phyloP scores from a whole-genome alignment of 108 stramenopile species.

The Cyclostephanos invisitatus region DNA sequence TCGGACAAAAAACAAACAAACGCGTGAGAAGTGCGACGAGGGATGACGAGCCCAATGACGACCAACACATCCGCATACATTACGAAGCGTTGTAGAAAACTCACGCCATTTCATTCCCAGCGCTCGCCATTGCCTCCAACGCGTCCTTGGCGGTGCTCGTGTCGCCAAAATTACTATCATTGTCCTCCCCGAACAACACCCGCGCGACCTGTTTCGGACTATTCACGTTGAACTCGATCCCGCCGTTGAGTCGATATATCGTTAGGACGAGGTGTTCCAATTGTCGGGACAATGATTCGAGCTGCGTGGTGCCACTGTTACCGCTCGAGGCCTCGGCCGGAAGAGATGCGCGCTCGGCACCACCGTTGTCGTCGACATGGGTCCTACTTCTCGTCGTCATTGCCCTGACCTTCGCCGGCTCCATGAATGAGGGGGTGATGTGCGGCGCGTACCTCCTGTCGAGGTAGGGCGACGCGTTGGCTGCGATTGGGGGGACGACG shows the following conservation, averaged over 20 bases:
- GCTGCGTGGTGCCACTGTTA: conserved; percentile 16
- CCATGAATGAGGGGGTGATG: conserved; percentile 36
- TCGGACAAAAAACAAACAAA: too few species aligned
- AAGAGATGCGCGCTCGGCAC: not conserved
- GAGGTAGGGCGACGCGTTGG: too few species aligned
- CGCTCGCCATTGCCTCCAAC: conserved; percentile 73
- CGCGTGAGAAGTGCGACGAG: not conserved
- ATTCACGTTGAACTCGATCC: conserved; percentile 67
- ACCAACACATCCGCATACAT: not conserved
- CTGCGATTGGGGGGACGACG: not conserved
- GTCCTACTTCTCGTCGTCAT: not conserved
- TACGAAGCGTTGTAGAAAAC: not conserved
- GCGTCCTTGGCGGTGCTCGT: conserved; percentile 69
- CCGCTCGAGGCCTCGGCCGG: conserved; percentile 26
- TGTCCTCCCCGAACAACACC: conserved; percentile 63
- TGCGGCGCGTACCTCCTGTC: conserved; percentile 4
- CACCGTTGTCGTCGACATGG: not conserved
- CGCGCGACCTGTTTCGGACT: conserved; percentile 72
- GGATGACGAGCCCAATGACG: too few species aligned
- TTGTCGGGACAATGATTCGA: conserved; percentile 29
- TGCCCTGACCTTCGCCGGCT: conserved; percentile 27
- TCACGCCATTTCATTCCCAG: conserved; percentile 51
- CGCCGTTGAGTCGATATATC: conserved; percentile 53
- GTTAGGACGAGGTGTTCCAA: conserved; percentile 35
- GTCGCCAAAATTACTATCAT: conserved; percentile 6